Evolutionary conservation across 2,329 filamentous ascomycete species (phyloP), one percentile per base, ranked within the genome.

Genomic region (Trichoderma sp.): DNA sequence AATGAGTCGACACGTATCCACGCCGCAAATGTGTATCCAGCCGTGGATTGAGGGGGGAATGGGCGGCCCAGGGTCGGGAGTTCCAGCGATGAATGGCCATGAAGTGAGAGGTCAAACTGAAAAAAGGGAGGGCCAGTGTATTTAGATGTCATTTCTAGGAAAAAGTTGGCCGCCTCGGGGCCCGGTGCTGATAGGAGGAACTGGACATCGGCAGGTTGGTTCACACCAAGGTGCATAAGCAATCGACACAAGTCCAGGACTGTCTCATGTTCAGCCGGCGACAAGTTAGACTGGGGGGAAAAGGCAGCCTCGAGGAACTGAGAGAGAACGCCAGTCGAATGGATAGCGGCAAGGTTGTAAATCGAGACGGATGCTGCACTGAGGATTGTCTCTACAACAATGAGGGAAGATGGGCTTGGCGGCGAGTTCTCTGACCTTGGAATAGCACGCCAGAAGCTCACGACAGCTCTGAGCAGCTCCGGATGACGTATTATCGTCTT

Each of bases 1-100:
- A 96, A 98, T 53, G 90, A 86, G 79, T 98, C 95, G 72, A 99
- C 89, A 23, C 92, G 90, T 64, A 97, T 88, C 96, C 96, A 99
- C 0, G 93, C 89, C 59, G 93, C 89, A 73, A 99, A 92, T 1
- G 94, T 97, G 82, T 98, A 99, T 23, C 96, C 97, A n/a, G 87
- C 85, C 11, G 91, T 88, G 20, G 91, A 90, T 69, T 89, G 86
- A 1, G 96, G 94, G 12, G 96, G 97, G 77, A 99, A 99, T 2
- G 90, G 83, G 36, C 93, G 90, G 6, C 94, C 94, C 30, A 99
- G 85, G n/a, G 90, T 95, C 8, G 94, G 89, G 32, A 99, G 85
- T 79, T 99, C 97, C 73, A 98, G 88, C 0, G 96, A 97, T 15
- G 93, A 93, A 81, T 94, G 95, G 0, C 97, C 97, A 79, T 94